These are phyloP conservation scores for Pyrenophora teres DNA, from an alignment of 2,329 filamentous ascomycete genomes.

Conservation along the genomic window DNA sequence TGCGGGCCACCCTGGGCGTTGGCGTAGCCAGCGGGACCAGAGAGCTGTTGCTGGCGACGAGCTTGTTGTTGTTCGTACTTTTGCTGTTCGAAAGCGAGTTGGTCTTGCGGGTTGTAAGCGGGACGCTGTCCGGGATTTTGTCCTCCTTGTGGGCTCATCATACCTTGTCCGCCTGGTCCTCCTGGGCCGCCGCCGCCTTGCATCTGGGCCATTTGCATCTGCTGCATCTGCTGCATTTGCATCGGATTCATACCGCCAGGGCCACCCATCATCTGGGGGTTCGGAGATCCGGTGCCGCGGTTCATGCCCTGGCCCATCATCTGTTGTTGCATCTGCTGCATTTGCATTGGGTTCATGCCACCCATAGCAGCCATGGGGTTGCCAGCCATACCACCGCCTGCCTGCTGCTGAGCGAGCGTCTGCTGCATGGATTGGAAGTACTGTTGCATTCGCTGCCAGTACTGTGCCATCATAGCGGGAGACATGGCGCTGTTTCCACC, in stretches of 20 bases:
- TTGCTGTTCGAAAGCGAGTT: conserved; percentile 76
- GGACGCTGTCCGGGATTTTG: conserved; percentile 45
- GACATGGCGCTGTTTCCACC: conserved; percentile 69
- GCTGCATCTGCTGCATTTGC: conserved; percentile 70
- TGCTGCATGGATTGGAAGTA: conserved; percentile 96
- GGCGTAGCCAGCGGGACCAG: conserved; percentile 49
- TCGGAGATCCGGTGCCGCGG: conserved; percentile 38
- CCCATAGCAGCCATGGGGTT: conserved; percentile 55
- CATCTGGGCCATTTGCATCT: conserved; percentile 61
- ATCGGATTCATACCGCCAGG: conserved; percentile 69
- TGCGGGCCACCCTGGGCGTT: conserved; percentile 67
- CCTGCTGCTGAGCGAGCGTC: conserved; percentile 68
- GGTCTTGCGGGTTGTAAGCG: conserved; percentile 71
- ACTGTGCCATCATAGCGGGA: conserved; percentile 96
- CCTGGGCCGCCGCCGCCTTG: conserved; percentile 53
- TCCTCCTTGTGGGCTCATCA: conserved; percentile 26
- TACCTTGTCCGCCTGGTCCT: conserved; percentile 30
- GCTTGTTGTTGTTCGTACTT: conserved; percentile 75
- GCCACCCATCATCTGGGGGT: conserved; percentile 48
- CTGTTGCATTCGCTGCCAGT: conserved; percentile 98
- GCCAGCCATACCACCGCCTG: conserved; percentile 39
- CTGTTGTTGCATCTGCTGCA: conserved; percentile 50
- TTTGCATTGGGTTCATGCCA: conserved; percentile 64
- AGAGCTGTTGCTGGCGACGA: conserved; percentile 56
- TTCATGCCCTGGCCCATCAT: conserved; percentile 40